Evolutionary conservation across 164 flowering plant species (phyloP), one percentile per base, ranked within the genome.

Genomic region (Umbilicus rupestris): DNA sequence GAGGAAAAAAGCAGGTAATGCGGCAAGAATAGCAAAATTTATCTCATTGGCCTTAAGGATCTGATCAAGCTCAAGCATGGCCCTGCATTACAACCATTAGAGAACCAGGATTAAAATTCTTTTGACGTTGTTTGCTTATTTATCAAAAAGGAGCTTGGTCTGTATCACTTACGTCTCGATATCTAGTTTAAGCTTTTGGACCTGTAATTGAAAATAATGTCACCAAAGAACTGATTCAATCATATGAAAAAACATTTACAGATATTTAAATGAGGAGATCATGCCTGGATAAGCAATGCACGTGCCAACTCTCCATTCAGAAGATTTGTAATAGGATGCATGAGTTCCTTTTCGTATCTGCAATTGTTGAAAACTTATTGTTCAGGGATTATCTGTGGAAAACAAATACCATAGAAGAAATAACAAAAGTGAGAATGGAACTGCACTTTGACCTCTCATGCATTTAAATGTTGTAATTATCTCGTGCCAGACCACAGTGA

Each of bases 141-240:
- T 30, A 22, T 35, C 24, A 46, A 22, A 65, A 30, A 42, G 49
- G 57, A 46, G 62, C 16, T n/a, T 30, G 62, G 19, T 42, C 31
- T 8, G 60, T 31, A 44, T 35, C 52, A 87, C 96, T 89, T 75
- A 89, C 99, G 83, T 88, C 77, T 95, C 97, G 75, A 87, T 88
- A 74, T 95, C 99, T 69, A 95, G 76, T 68, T 95, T 95, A 44
- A 95, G 87, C 86, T 95, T 94, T 78, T 94, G 97, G 78, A 95
- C 85, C 99, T 95, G 97, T 69, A 77, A 73, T 39, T 3, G 11
- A 62, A 55, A 69, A 67, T 68, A 15, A 33, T 31, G 66, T 30
- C 52, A 66, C 71, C 58, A 72, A 33, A 55, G 46, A 49, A 37
- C 47, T 47, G 33, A n/a, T 50, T 17, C 5, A 30, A 2, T 10